Evolutionary conservation across 2,329 filamentous ascomycete genomes (phyloP), one percentile per base, ranked within the genome.

Genomic region (Aspergillus fischeri): DNA sequence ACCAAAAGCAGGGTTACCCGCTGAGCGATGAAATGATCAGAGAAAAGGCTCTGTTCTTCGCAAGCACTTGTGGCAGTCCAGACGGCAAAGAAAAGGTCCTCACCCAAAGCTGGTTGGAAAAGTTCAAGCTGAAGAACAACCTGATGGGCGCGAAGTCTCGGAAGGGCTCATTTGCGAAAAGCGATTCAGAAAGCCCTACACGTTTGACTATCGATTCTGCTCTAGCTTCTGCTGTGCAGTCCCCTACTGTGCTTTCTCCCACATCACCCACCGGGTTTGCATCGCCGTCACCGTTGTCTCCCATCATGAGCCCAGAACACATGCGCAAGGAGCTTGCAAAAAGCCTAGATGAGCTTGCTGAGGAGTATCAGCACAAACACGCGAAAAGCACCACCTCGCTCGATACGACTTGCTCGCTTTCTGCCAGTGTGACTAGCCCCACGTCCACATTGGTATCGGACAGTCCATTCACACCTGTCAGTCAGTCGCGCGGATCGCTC

Each of bases 51-150:
- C 83, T 83, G 51, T 87, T 91, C 61, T 97, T 97, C 72, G 88
- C 90, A 11, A 86, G 83, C 44, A 88, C 85, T 25, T 88, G 87
- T 35, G 86, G 86, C 27, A 85, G 86, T 56, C 83, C 86, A 3
- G 91, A 96, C 54, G 86, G 82, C 61, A 85, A 90, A 51, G 75
- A 88, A 55, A 90, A 88, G 66, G 83, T 84, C 51, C 83, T 91
- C 63, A 94, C 85, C 64, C 80, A 85, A 29, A 86, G 81, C 64
- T 97, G 93, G 92, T 81, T 97, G 35, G 91, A 96, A 69, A 95
- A 94, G 71, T 97, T 97, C 80, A 96, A 97, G 79, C 86, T 91
- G 70, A 96, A 93, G 77, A 88, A 96, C 71, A 86, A 83, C 61
- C 69, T 88, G 10, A 73, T 79, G 63, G 79, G 81, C 41, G 76